Evolutionary conservation across 164 flowering plant species (phyloP).

Genomic region (Paratinospora sagittata): DNA sequence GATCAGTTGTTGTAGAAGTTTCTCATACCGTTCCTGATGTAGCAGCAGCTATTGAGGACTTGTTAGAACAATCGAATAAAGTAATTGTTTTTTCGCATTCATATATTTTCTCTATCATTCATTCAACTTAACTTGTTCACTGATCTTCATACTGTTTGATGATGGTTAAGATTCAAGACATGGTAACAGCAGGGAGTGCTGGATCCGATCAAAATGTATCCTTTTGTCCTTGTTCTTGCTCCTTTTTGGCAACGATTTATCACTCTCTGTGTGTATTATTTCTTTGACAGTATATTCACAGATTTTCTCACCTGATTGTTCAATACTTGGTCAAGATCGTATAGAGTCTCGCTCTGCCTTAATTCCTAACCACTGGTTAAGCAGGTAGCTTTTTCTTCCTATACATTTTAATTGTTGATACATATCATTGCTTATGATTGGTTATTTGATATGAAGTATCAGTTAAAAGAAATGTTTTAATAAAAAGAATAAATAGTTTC

Average conservation of each 20-base stretch:
- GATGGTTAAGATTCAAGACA: slow-evolving; percentile 54
- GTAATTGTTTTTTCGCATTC: slow-evolving; percentile 26
- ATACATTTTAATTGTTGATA: background rate
- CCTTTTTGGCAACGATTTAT: slow-evolving; percentile 2
- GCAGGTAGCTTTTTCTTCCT: slow-evolving; percentile 39
- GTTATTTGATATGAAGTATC: background rate
- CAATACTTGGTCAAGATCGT: slow-evolving; percentile 43
- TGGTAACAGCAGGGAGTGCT: slow-evolving; percentile 40
- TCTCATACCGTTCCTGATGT: slow-evolving; percentile 66
- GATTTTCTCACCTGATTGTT: slow-evolving; percentile 50
- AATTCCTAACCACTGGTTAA: slow-evolving; percentile 54
- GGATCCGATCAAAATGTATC: slow-evolving; percentile 62
- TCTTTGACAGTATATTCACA: slow-evolving; percentile 39
- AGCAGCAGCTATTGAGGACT: slow-evolving; percentile 86
- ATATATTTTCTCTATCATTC: background rate
- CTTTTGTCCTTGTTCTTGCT: slow-evolving; percentile 19
- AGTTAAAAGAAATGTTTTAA: background rate
- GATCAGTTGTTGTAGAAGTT: slow-evolving; percentile 20
- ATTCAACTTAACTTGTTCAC: background rate
- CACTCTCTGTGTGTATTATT: slow-evolving; percentile 4
- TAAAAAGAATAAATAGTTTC: background rate
- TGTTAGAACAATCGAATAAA: slow-evolving; percentile 84
- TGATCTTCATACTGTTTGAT: slow-evolving; percentile 14
- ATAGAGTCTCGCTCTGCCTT: slow-evolving; percentile 37
- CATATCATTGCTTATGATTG: background rate